These are phyloP conservation scores for Colletotrichum endophyticum DNA, from an alignment of 2,329 filamentous ascomycete genomes.

Conservation along the genomic window DNA sequence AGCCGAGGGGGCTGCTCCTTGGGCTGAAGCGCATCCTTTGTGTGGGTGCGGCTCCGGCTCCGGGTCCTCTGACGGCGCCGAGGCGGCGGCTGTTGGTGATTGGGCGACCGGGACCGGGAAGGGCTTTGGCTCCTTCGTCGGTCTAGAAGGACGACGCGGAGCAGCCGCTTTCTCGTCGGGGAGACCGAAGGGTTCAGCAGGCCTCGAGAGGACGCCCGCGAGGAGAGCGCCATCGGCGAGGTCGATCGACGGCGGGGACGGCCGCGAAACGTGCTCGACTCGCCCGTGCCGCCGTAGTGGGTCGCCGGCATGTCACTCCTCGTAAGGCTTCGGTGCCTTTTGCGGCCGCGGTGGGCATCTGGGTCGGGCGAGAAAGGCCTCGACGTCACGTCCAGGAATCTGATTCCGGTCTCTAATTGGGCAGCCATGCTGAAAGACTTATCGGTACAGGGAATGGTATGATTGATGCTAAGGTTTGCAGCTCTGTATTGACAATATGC, in stretches of 20 bases:
- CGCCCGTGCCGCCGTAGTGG: constrained; percentile 41
- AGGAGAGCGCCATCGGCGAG: constrained; percentile 34
- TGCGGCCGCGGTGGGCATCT: constrained; percentile 37
- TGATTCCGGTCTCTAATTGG: neutral
- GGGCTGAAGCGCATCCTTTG: neutral
- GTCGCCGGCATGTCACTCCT: constrained; percentile 34
- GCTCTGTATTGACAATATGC: neutral
- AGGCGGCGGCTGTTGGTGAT: constrained; percentile 31
- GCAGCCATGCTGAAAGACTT: neutral
- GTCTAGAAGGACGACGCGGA: constrained; percentile 44
- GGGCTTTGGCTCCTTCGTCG: constrained; percentile 50
- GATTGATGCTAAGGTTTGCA: neutral
- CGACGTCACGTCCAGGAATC: constrained; percentile 1
- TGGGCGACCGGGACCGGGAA: constrained; percentile 40
- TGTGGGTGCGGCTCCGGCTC: constrained; percentile 37
- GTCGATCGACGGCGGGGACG: constrained; percentile 44
- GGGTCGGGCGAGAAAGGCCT: constrained; percentile 15
- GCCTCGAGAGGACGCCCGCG: constrained; percentile 37
- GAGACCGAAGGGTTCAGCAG: constrained; percentile 36
- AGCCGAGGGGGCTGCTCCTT: constrained; percentile 7
- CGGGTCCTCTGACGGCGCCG: constrained; percentile 42
- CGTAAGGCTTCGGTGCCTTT: constrained; percentile 42
- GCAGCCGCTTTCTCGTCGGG: constrained; percentile 44
- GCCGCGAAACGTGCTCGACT: constrained; percentile 47
- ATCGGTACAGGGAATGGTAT: neutral